phyloP scores from a whole-genome alignment of 75 land plant genomes.

The Selaginella tamariscina region DNA sequence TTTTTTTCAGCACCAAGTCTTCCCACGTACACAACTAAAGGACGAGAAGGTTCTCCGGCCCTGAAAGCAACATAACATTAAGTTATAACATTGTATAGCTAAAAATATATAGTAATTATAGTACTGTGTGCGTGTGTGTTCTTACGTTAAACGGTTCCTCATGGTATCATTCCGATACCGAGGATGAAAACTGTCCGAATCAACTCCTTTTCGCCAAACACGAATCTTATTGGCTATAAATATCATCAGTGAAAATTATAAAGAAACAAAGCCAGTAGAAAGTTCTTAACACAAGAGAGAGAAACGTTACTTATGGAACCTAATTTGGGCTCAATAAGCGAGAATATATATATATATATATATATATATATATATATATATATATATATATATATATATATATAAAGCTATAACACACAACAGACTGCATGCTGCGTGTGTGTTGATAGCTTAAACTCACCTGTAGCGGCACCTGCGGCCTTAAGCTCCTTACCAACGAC shows the following conservation, averaged over 20 bases:
- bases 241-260: background rate
- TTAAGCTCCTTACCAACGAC: constrained; percentile 69
- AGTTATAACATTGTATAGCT: background rate
- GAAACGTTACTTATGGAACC: background rate
- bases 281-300: background rate
- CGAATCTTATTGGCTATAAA: constrained; percentile 78
- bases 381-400: too few relatives aligned
- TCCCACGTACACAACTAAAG: constrained; percentile 85
- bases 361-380: too few relatives aligned
- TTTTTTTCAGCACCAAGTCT: constrained; percentile 92
- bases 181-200: constrained; percentile 92
- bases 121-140: background rate
- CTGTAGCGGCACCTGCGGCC: constrained; percentile 77
- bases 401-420: too few relatives aligned
- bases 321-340: background rate
- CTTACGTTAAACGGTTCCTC: constrained; percentile 62
- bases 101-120: background rate
- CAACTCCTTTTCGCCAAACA: constrained; percentile 98
- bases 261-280: background rate
- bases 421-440: too few relatives aligned
- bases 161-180: constrained; percentile 55
- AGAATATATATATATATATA: background rate
- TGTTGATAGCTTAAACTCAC: constrained; percentile 24
- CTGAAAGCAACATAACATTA: constrained; percentile 25
- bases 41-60: constrained; percentile 66